Percentiles rank a stretch among this genome's conserved stretches.
Conservation (phyloP, 805 yeast species). For the Yarrowia osloensis region DNA sequence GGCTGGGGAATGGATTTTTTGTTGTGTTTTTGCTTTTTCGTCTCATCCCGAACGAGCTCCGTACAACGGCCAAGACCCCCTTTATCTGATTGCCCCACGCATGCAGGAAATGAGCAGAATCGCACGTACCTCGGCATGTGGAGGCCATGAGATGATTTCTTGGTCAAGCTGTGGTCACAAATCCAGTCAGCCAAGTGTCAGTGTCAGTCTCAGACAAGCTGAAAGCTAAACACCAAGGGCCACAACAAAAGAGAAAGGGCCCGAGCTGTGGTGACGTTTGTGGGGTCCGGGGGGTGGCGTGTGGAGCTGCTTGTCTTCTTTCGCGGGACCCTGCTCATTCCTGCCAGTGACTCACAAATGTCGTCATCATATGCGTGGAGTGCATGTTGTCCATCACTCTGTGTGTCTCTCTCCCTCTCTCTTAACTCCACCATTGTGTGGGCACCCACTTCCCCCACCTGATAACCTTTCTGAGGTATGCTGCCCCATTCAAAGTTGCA, state of each 20-base stretch:
- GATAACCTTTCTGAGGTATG: slow-evolving; percentile 11
- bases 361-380: slow-evolving; percentile 9
- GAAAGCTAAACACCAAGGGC: neutral
- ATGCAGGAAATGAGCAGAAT: neutral
- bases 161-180: neutral
- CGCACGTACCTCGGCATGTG: slow-evolving; percentile 13
- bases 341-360: slow-evolving; percentile 11
- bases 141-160: neutral
- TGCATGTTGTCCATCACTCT: slow-evolving; percentile 18
- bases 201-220: neutral
- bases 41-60: neutral
- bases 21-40: neutral
- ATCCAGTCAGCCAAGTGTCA: neutral
- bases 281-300: neutral
- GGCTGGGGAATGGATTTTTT: neutral
- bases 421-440: neutral
- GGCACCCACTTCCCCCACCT: neutral
- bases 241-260: neutral
- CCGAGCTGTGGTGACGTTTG: neutral
- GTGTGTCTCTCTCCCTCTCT: neutral
- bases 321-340: neutral
- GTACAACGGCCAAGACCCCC: neutral
- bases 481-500: slow-evolving; percentile 26
- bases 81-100: slow-evolving; percentile 4
- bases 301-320: neutral